These are phyloP conservation scores for Fusarium sp. DNA, from an alignment of 2,329 filamentous ascomycete species.

Conservation along the genomic window DNA sequence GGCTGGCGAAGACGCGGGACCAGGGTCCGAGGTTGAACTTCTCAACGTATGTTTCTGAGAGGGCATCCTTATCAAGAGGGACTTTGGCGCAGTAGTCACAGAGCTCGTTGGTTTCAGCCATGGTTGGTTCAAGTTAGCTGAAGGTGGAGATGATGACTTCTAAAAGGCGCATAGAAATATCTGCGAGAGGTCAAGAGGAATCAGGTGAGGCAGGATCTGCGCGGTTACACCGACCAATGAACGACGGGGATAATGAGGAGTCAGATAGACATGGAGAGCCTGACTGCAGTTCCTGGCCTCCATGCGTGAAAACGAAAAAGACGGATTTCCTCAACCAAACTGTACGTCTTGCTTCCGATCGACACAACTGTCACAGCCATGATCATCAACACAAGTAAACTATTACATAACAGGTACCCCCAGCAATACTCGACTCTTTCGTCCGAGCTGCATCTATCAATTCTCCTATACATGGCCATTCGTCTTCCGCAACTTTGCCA, in stretches of 20 bases:
- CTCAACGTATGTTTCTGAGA: neutral
- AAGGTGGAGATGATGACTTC: neutral
- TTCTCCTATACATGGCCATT: neutral
- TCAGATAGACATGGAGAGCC: neutral
- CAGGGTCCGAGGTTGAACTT: neutral
- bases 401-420: too few species aligned
- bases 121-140: neutral
- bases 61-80: neutral
- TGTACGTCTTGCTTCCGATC: neutral
- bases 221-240: neutral
- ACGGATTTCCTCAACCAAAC: constrained; percentile 1
- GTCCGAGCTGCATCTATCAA: neutral
- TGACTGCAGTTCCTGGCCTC: neutral
- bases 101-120: neutral
- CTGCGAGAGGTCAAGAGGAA: neutral
- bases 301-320: neutral
- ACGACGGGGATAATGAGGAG: neutral
- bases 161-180: neutral
- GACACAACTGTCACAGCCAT: neutral
- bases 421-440: too few species aligned
- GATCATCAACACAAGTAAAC: neutral
- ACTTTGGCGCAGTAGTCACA: neutral
- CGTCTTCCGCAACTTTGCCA: neutral
- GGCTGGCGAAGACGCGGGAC: neutral
- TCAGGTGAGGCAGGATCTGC: neutral